A percentile compares a stretch with the other conserved stretches of the same genome.
These are phyloP conservation scores for Corchorus olitorius DNA, from an alignment of 345 rosid species.

Conservation along the genomic window DNA sequence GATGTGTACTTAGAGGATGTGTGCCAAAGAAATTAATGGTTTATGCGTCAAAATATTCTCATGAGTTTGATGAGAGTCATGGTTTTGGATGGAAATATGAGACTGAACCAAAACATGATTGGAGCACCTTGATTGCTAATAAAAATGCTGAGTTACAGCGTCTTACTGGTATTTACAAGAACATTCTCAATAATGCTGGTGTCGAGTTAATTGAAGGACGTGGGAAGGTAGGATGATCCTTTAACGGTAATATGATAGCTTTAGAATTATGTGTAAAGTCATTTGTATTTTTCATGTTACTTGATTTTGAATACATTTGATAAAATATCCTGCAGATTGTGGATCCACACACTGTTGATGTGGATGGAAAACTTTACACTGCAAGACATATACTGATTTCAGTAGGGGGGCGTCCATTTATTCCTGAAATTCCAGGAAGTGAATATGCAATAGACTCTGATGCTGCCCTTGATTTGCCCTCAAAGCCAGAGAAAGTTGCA, in stretches of 20 bases:
- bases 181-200: constrained; percentile 62
- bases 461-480: constrained; percentile 92
- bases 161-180: constrained; percentile 86
- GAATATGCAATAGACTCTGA: constrained; percentile 92
- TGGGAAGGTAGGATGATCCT: constrained; percentile 65
- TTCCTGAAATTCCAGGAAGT: constrained; percentile 89
- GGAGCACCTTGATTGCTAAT: constrained; percentile 91
- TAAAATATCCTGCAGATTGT: constrained; percentile 50
- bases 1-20: constrained; percentile 97
- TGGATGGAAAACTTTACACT: constrained; percentile 78
- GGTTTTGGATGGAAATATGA: constrained; percentile 94
- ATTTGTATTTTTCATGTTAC: not conserved
- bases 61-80: constrained; percentile 89
- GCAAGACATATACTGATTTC: constrained; percentile 78
- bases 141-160: constrained; percentile 93
- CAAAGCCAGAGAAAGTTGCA: constrained; percentile 79
- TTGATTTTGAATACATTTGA: constrained; percentile 5
- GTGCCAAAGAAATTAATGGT: constrained; percentile 96
- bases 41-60: constrained; percentile 80
- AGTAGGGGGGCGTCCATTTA: constrained; percentile 87
- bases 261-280: not conserved
- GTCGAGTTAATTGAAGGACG: constrained; percentile 89
- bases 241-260: not conserved
- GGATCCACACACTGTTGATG: constrained; percentile 84
- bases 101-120: constrained; percentile 79